Percentiles rank a stretch among this genome's conserved stretches.
phyloP scores from a whole-genome alignment of 2,329 filamentous ascomycete genomes.

The Penicillium hesseltinei region DNA sequence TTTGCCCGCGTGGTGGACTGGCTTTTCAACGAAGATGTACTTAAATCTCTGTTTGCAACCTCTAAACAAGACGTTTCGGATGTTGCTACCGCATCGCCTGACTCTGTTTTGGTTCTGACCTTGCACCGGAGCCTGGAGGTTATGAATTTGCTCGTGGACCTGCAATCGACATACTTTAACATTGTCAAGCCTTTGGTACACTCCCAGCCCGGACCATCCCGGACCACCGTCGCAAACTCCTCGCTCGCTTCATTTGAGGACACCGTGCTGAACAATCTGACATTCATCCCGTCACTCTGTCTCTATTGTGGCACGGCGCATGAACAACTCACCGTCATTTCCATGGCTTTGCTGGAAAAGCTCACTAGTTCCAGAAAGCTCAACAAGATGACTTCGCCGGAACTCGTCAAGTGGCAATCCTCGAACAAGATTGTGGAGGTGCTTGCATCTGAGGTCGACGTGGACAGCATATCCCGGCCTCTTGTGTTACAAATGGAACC shows the following conservation, averaged over 20 bases:
- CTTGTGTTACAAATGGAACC: constrained; percentile 67
- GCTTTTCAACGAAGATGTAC: constrained; percentile 91
- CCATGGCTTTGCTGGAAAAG: constrained; percentile 78
- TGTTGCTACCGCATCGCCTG: constrained; percentile 68
- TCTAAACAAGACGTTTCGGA: constrained; percentile 73
- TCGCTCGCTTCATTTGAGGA: constrained; percentile 90
- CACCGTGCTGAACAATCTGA: constrained; percentile 76
- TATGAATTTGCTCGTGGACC: constrained; percentile 75
- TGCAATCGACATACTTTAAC: constrained; percentile 89
- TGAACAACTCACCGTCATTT: constrained; percentile 73
- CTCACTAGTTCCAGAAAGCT: constrained; percentile 81
- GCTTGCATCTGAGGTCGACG: constrained; percentile 76
- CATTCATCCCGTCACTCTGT: constrained; percentile 76
- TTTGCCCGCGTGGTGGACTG: constrained; percentile 96
- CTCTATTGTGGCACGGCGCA: constrained; percentile 84
- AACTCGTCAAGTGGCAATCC: constrained; percentile 60
- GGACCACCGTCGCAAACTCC: constrained; percentile 66
- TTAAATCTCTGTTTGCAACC: constrained; percentile 72
- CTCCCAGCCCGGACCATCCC: constrained; percentile 59
- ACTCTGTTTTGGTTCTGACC: constrained; percentile 78
- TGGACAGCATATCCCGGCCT: constrained; percentile 73
- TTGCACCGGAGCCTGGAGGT: constrained; percentile 79
- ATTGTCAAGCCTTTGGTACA: constrained; percentile 79
- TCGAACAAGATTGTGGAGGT: constrained; percentile 84
- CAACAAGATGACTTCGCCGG: constrained; percentile 65